Evolutionary conservation across 2,329 filamentous ascomycete species (phyloP).

Genomic region (Aspergillus pseudonomiae): DNA sequence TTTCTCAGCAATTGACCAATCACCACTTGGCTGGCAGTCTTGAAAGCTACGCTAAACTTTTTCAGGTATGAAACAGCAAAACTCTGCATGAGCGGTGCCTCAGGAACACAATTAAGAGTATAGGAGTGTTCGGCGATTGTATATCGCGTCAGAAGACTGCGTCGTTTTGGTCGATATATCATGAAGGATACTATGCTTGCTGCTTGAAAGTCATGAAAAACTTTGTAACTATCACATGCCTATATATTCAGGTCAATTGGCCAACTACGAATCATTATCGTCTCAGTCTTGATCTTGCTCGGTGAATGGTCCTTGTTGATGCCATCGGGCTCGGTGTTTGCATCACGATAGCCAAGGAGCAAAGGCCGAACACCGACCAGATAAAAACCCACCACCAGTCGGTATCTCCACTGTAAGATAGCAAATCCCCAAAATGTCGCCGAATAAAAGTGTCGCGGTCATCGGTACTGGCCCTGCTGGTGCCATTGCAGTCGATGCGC

Average conservation of each 20-base stretch:
- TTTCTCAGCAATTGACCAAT: background rate
- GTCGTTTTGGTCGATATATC: too few species aligned
- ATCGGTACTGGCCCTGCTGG: slow-evolving; percentile 65
- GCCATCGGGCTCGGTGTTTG: slow-evolving; percentile 14
- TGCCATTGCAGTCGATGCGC: slow-evolving; percentile 62
- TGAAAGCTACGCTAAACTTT: background rate
- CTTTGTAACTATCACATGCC: too few species aligned
- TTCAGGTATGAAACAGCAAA: background rate
- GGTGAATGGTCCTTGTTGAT: slow-evolving; percentile 12
- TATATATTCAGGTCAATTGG: background rate
- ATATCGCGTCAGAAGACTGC: background rate
- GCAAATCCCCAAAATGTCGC: slow-evolving; percentile 7
- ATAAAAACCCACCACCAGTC: background rate
- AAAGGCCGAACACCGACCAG: background rate
- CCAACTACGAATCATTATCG: background rate
- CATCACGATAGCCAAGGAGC: slow-evolving; percentile 7
- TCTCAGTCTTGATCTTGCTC: background rate
- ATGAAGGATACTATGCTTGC: background rate
- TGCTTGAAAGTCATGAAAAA: background rate
- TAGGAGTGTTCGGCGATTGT: background rate
- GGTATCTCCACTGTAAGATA: background rate
- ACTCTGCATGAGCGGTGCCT: background rate
- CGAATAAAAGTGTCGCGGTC: slow-evolving; percentile 55
- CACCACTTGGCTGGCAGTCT: background rate
- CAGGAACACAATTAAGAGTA: background rate